Percentiles rank a stretch among this genome's conserved stretches.
phyloP scores from a whole-genome alignment of 1,284 basidiomycete species.

The Ustilago crameri region DNA sequence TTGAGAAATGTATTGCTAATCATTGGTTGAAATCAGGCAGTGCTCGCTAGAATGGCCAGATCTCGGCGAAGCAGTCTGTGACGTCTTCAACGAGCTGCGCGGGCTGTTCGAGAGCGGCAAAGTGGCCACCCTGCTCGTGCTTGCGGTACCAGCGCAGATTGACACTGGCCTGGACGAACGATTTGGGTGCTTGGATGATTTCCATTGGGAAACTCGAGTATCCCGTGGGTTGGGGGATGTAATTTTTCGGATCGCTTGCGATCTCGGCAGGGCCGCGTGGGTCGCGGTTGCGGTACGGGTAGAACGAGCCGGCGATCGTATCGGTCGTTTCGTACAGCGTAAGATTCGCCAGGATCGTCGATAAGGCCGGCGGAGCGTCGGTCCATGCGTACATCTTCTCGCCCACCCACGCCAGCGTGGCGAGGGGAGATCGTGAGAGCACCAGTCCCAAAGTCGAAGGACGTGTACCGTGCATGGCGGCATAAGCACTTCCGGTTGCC shows the following conservation, averaged over 20 bases:
- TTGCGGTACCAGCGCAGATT: constrained; percentile 67
- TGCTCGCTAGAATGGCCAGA: constrained; percentile 43
- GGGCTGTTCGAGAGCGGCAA: constrained; percentile 70
- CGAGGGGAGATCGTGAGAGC: constrained; percentile 68
- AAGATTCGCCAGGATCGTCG: constrained; percentile 65
- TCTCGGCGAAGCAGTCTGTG: constrained; percentile 53
- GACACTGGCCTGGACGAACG: constrained; percentile 65
- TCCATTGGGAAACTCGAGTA: constrained; percentile 69
- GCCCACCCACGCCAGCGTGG: constrained; percentile 70
- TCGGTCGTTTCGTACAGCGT: constrained; percentile 70
- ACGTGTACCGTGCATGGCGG: constrained; percentile 64
- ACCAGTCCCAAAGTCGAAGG: constrained; percentile 69
- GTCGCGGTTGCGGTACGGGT: constrained; percentile 69
- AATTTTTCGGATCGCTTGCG: constrained; percentile 40
- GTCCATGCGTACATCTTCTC: constrained; percentile 70
- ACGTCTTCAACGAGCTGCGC: constrained; percentile 65
- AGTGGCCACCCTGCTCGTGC: constrained; percentile 65
- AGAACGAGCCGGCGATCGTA: constrained; percentile 69
- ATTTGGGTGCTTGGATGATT: constrained; percentile 68
- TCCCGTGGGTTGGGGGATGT: constrained; percentile 68
- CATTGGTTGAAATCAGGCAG: no score
- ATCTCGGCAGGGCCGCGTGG: constrained; percentile 8
- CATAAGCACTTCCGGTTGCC: constrained; percentile 54
- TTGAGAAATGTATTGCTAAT: background rate
- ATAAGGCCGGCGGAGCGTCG: constrained; percentile 57